A percentile compares a stretch with the other conserved stretches of the same genome.
These are phyloP conservation scores for Phytophthora lateralis DNA, from an alignment of 352 stramenopile species.

Conservation along the genomic window DNA sequence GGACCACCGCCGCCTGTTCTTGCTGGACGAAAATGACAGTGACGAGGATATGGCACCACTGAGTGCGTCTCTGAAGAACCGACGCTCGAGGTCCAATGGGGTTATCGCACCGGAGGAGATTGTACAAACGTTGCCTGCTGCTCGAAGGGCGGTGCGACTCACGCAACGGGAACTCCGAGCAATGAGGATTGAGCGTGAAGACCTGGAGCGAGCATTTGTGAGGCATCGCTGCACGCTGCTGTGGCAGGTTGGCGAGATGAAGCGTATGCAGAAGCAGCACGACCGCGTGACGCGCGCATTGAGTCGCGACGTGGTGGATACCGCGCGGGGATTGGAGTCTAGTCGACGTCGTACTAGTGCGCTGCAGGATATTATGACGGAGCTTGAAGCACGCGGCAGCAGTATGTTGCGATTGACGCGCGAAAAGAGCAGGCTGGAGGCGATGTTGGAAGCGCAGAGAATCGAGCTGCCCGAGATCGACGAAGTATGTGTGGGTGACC, in stretches of 20 bases:
- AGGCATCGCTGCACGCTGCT: slow-evolving; percentile 65
- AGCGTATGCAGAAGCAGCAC: slow-evolving; percentile 76
- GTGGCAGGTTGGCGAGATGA: slow-evolving; percentile 70
- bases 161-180: slow-evolving; percentile 73
- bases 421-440: slow-evolving; percentile 68
- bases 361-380: slow-evolving; percentile 82
- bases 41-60: slow-evolving; percentile 37
- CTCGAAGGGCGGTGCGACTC: slow-evolving; percentile 70
- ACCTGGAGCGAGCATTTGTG: slow-evolving; percentile 79
- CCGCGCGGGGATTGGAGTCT: slow-evolving; percentile 64
- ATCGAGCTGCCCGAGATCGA: slow-evolving; percentile 62
- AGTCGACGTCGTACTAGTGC: slow-evolving; percentile 73
- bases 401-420: slow-evolving; percentile 59
- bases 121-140: slow-evolving; percentile 68
- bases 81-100: slow-evolving; percentile 41
- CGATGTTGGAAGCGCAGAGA: slow-evolving; percentile 45
- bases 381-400: slow-evolving; percentile 67
- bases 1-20: slow-evolving; percentile 29
- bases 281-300: slow-evolving; percentile 57
- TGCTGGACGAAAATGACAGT: slow-evolving; percentile 34
- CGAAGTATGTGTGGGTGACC: slow-evolving; percentile 67
- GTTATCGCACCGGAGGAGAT: slow-evolving; percentile 78
- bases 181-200: slow-evolving; percentile 74
- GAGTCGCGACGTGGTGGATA: slow-evolving; percentile 48
- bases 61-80: slow-evolving; percentile 39